A percentile compares a stretch with the other conserved stretches of the same genome.
These are phyloP conservation scores for Colletotrichum euphorbiae DNA, from an alignment of 2,329 filamentous ascomycete genomes.

Conservation along the genomic window DNA sequence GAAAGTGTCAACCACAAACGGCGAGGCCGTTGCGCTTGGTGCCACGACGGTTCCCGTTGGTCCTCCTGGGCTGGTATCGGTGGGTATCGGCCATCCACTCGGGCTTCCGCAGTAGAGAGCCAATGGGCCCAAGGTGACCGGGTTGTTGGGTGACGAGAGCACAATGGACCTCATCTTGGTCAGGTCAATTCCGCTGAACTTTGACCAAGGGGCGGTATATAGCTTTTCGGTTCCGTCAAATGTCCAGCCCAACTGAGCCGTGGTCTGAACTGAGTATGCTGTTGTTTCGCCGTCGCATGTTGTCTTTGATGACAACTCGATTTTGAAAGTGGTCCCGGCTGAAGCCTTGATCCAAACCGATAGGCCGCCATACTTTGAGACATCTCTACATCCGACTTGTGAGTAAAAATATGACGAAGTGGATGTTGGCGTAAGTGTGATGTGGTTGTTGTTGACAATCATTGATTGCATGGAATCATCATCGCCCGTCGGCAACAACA, in stretches of 20 bases:
- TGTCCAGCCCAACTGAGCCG: constrained; percentile 65
- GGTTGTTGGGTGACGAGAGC: constrained; percentile 58
- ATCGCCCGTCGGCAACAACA: constrained; percentile 66
- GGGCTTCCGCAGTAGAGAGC: constrained; percentile 67
- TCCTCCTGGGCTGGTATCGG: constrained; percentile 52
- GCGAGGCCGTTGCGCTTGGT: constrained; percentile 59
- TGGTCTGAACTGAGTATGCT: constrained; percentile 54
- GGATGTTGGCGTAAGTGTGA: constrained; percentile 63
- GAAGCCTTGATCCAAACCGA: constrained; percentile 66
- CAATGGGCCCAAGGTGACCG: constrained; percentile 67
- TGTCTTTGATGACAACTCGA: constrained; percentile 62
- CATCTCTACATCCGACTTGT: constrained; percentile 65
- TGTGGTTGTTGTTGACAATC: constrained; percentile 61
- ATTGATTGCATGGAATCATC: constrained; percentile 68
- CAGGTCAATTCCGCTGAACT: constrained; percentile 62
- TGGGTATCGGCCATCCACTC: constrained; percentile 60
- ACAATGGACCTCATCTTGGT: constrained; percentile 65
- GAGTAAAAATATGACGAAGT: constrained; percentile 68
- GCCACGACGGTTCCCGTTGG: constrained; percentile 62
- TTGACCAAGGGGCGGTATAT: constrained; percentile 68
- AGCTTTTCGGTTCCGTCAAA: constrained; percentile 70
- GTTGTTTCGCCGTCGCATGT: constrained; percentile 55
- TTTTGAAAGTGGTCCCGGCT: constrained; percentile 60
- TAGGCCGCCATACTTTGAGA: constrained; percentile 65
- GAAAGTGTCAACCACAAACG: constrained; percentile 72